Evolutionary conservation across 345 rosid species (phyloP).

Genomic region (Kandelia obovata): DNA sequence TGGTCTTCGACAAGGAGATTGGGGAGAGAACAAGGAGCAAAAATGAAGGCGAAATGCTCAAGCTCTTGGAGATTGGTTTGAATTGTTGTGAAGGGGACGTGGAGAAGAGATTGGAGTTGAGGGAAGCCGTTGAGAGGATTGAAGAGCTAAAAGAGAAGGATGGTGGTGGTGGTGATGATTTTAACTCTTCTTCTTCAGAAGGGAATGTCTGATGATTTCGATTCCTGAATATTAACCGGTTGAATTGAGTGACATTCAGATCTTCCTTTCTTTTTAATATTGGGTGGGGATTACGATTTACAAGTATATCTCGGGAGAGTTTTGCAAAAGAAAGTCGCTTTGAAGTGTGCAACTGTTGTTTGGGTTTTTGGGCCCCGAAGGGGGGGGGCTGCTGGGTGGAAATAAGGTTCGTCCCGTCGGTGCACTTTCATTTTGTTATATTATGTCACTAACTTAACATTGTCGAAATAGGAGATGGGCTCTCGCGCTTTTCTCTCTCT

Average conservation of each 20-base stretch:
- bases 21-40: slow-evolving; percentile 14
- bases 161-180: slow-evolving; percentile 37
- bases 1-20: slow-evolving; percentile 61
- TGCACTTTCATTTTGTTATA: no score
- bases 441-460: no score
- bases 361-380: no score
- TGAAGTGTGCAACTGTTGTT: no score
- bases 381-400: no score
- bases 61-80: slow-evolving; percentile 63
- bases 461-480: no score
- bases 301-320: no score
- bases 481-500: no score
- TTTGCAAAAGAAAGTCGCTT: no score
- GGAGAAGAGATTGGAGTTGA: slow-evolving; percentile 78
- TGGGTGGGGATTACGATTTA: background rate
- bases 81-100: slow-evolving; percentile 55
- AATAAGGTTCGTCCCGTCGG: no score
- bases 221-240: background rate
- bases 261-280: no score
- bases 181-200: slow-evolving; percentile 40
- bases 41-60: slow-evolving; percentile 42
- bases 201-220: slow-evolving; percentile 36
- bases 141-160: slow-evolving; percentile 53
- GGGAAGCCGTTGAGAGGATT: slow-evolving; percentile 55
- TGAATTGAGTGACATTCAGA: no score